phyloP scores from a whole-genome alignment of 306 rosid genomes.

The Prunus mongolica region DNA sequence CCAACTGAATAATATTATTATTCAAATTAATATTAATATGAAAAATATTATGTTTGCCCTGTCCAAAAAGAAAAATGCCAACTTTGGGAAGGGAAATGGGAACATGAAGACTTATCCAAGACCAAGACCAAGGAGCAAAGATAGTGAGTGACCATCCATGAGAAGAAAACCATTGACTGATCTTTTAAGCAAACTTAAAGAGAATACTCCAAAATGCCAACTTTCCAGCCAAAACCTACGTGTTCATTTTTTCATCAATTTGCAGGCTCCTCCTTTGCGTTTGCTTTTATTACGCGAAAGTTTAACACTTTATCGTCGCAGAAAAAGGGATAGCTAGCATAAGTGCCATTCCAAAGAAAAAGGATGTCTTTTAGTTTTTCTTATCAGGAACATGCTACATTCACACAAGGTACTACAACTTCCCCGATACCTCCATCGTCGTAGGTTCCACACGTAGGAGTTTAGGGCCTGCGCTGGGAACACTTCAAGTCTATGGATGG shows the following conservation, averaged over 20 bases:
- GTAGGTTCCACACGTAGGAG: background rate
- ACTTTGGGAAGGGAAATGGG: background rate
- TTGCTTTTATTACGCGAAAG: slow-evolving; percentile 29
- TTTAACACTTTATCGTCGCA: slow-evolving; percentile 20
- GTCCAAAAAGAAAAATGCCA: background rate
- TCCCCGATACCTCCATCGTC: background rate
- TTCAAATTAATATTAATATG: background rate
- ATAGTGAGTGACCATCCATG: background rate
- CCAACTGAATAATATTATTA: background rate
- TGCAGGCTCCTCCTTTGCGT: slow-evolving; percentile 12
- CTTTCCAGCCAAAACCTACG: slow-evolving; percentile 67
- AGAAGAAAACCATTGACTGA: slow-evolving; percentile 32
- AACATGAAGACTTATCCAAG: slow-evolving; percentile 6
- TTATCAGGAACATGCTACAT: slow-evolving; percentile 1
- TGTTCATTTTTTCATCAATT: slow-evolving; percentile 30
- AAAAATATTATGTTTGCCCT: background rate
- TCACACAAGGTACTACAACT: background rate
- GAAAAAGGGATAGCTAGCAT: slow-evolving; percentile 10
- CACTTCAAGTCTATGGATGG: background rate
- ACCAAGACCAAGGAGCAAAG: background rate
- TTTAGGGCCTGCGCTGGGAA: background rate
- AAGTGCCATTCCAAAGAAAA: slow-evolving; percentile 32
- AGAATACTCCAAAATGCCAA: slow-evolving; percentile 15
- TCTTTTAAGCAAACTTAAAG: slow-evolving; percentile 26
- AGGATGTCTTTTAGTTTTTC: background rate